A percentile compares a stretch with the other conserved stretches of the same genome.
phyloP scores from a whole-genome alignment of 345 rosid species.

The Cochlearia excelsa region DNA sequence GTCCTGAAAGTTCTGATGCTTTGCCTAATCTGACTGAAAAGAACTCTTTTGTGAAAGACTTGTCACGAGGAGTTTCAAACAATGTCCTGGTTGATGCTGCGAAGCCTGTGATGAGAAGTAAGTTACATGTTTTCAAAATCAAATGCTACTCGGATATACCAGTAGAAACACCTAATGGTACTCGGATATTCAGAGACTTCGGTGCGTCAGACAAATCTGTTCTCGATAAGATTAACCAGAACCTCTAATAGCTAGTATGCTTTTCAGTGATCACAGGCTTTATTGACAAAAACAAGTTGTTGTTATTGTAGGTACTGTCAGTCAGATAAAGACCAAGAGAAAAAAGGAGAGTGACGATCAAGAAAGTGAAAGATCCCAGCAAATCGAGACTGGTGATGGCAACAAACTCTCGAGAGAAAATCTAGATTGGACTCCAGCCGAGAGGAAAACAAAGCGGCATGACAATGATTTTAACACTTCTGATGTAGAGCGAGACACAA shows the following conservation, averaged over 20 bases:
- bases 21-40: constrained; percentile 21
- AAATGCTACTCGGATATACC: constrained; percentile 21
- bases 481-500: constrained; percentile 39
- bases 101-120: constrained; percentile 37
- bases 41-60: constrained; percentile 16
- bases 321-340: constrained; percentile 41
- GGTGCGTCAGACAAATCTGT: constrained; percentile 13
- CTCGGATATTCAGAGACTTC: constrained; percentile 23
- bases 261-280: constrained; percentile 3
- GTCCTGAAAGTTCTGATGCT: constrained; percentile 28
- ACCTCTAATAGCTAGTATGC: constrained; percentile 14
- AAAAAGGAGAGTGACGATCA: constrained; percentile 44
- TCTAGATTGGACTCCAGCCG: constrained; percentile 25
- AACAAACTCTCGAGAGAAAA: constrained; percentile 37
- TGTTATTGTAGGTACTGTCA: constrained; percentile 37
- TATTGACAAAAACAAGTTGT: constrained; percentile 7
- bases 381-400: constrained; percentile 40
- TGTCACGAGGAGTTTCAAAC: constrained; percentile 21
- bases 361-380: constrained; percentile 41
- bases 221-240: constrained; percentile 22
- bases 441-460: constrained; percentile 26
- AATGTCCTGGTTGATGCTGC: constrained; percentile 31
- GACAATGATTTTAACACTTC: constrained; percentile 27
- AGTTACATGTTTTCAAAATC: constrained; percentile 32
- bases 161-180: constrained; percentile 12